Conservation (phyloP, 164 flowering plant genomes). For the Tetrastigma voinierianum region DNA sequence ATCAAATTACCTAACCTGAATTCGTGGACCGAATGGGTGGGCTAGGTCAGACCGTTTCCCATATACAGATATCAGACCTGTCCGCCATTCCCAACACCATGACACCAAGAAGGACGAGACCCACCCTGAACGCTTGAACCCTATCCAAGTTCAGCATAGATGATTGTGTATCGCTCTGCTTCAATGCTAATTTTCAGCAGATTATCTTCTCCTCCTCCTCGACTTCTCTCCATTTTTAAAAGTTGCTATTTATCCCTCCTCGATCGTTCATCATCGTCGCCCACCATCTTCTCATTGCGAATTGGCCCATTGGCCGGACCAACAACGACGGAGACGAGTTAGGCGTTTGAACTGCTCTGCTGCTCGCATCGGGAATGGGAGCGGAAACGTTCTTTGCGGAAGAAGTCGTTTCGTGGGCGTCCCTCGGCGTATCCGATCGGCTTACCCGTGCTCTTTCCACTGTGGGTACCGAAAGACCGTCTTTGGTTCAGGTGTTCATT, state of each 20-base stretch:
- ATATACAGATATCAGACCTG: no score
- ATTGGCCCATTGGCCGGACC: constrained; percentile 17
- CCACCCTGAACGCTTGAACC: constrained; percentile 16
- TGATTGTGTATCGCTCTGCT: constrained; percentile 24
- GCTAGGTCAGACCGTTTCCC: no score
- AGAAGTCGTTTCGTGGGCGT: constrained; percentile 67
- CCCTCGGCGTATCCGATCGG: constrained; percentile 67
- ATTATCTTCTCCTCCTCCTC: constrained; percentile 18
- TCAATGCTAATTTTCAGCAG: constrained; percentile 20
- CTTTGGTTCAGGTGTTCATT: constrained; percentile 65
- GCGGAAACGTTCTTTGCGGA: constrained; percentile 62
- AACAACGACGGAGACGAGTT: constrained; percentile 1
- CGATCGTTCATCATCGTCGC: background rate
- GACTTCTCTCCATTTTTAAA: constrained; percentile 16
- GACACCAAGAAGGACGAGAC: no score
- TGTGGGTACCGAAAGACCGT: constrained; percentile 65
- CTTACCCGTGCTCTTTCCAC: constrained; percentile 54
- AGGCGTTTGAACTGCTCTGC: constrained; percentile 25
- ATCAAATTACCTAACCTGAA: no score
- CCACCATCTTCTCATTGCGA: constrained; percentile 11
- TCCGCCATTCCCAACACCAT: no score
- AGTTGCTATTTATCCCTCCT: constrained; percentile 4
- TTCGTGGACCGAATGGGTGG: no score
- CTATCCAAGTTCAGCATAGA: background rate
- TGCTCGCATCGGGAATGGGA: constrained; percentile 5